Evolutionary conservation across 768 basidiomycete species (phyloP), one percentile per base, ranked within the genome.

Genomic region (Boletellus emodensis): DNA sequence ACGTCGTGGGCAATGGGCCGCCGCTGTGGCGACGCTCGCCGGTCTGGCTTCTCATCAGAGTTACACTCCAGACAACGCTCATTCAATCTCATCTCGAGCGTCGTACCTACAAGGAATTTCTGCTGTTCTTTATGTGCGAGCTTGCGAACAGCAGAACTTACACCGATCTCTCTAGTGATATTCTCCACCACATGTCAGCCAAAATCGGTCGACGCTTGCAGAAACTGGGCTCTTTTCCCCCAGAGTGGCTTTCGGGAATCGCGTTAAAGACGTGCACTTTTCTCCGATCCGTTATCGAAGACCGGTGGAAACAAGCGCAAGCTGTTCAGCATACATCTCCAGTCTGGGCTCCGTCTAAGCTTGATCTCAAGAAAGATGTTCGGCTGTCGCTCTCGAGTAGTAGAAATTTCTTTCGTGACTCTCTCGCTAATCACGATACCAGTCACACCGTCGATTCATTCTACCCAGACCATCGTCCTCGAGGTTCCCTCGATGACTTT

Each of bases 21-120:
- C 10, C 45, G 43, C 48, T 28, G 36, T 73, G 72, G 71, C 54
- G 61, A 15, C 53, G 72, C 11, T 71, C 67, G 0, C 53, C 71
- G 6, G 50, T 72, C 6, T 74, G 71, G 71, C 61, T 73, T 13
- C 38, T 69, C 20, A 49, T 71, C 22, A 61, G 67, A n/a, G 60
- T 73, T 1, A 51, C 51, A 1, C 39, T 74, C 13, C 71, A 74
- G 39, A 68, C 65, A 2, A 49, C 71, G 0, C 38, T 70, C 10
- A 47, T 44, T 18, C 48, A 35, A 5, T 46, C 49, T 12, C 5
- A 47, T 36, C 40, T 46, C 4, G 59, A 54, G 1, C 9, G 32
- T 6, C 40, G 35, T 13, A 58, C 61, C 0, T 82, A 82, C 63
- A 82, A 82, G 46, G 13, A 32, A 3, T 81, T 82, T 60, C 72